Percentiles rank a stretch among this genome's conserved stretches.
Conservation (phyloP, 345 rosid species). For the Dipteronia sinensis region DNA sequence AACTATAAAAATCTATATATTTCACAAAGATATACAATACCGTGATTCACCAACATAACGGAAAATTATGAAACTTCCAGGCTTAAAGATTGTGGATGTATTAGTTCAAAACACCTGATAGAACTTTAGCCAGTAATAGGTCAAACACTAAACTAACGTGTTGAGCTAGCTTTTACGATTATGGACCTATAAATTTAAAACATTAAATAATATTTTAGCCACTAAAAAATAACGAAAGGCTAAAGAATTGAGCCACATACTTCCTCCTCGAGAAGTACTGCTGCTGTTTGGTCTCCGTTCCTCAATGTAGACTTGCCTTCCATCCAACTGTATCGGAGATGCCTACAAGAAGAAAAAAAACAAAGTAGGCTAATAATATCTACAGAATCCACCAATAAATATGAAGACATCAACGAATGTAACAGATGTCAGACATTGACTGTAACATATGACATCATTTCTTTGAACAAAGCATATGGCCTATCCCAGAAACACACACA, state of each 20-base stretch:
- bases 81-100: neutral
- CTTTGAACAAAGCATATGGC: neutral
- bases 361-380: neutral
- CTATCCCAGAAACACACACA: neutral
- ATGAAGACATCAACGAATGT: neutral
- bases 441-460: neutral
- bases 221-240: neutral
- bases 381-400: neutral
- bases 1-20: neutral
- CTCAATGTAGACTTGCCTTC: constrained; percentile 86
- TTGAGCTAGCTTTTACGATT: constrained; percentile 5
- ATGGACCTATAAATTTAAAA: neutral
- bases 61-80: neutral
- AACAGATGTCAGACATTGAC: neutral
- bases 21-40: neutral
- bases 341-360: constrained; percentile 49
- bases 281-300: constrained; percentile 91
- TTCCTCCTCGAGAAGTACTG: constrained; percentile 77
- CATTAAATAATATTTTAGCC: neutral
- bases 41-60: neutral
- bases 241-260: constrained; percentile 42
- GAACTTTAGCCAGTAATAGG: neutral
- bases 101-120: neutral
- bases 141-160: neutral
- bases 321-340: constrained; percentile 88